Conservation (phyloP, 805 yeast genomes). For the Pachysolen tannophilus region DNA sequence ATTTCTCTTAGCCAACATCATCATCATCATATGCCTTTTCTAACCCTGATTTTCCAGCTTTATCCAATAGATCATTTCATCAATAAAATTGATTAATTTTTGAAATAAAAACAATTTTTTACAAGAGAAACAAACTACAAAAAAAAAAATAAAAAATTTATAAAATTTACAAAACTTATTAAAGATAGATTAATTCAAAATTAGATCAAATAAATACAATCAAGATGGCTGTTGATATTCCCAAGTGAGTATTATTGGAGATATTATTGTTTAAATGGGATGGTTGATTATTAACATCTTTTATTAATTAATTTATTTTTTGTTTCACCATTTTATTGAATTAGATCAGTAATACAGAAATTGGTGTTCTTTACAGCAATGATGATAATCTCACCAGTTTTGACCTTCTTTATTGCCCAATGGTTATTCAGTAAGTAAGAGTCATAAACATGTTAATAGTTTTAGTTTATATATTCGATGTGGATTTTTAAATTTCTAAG, state of each 20-base stretch:
- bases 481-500: not conserved
- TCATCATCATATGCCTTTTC: too few relatives aligned
- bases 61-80: too few relatives aligned
- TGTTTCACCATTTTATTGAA: not conserved
- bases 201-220: not conserved
- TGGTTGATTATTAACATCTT: not conserved
- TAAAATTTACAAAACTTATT: too few relatives aligned
- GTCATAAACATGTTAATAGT: slow-evolving; percentile 3
- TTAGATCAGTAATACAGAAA: slow-evolving; percentile 58
- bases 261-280: too few relatives aligned
- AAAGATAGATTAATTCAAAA: not conserved
- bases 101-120: too few relatives aligned
- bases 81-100: too few relatives aligned
- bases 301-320: not conserved
- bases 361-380: slow-evolving; percentile 68
- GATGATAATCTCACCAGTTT: slow-evolving; percentile 63
- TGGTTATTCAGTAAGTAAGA: slow-evolving; percentile 22
- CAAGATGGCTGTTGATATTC: slow-evolving; percentile 9
- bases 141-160: too few relatives aligned
- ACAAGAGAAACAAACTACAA: too few relatives aligned
- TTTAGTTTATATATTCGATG: too few relatives aligned
- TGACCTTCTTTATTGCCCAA: slow-evolving; percentile 52
- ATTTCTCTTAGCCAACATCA: slow-evolving; percentile 1
- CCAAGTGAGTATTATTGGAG: slow-evolving; percentile 6
- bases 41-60: too few relatives aligned